These are phyloP conservation scores for Chlorokybus atmophyticus DNA, from an alignment of 139 green algal species.

Conservation along the genomic window DNA sequence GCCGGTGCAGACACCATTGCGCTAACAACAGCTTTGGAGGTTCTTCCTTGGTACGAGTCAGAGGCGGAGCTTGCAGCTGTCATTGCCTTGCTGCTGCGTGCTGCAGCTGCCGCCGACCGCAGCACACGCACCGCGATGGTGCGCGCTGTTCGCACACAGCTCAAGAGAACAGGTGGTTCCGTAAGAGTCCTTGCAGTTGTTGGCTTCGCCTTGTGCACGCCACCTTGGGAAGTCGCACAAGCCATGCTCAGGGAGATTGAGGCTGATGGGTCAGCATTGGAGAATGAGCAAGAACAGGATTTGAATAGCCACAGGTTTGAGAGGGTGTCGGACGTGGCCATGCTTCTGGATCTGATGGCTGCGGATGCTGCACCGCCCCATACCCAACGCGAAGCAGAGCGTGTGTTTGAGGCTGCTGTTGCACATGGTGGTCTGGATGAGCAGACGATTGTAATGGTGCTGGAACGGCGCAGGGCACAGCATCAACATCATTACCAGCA, in stretches of 20 bases:
- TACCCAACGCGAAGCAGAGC: slow-evolving; percentile 9
- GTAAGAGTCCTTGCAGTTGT: too few relatives aligned
- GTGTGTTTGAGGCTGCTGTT: slow-evolving; percentile 25
- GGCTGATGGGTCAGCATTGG: too few relatives aligned
- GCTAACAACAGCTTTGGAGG: neutral
- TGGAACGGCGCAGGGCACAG: slow-evolving; percentile 37
- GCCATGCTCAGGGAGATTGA: too few relatives aligned
- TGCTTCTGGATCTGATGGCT: slow-evolving; percentile 28
- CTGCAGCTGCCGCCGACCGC: too few relatives aligned
- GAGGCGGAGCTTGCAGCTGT: neutral
- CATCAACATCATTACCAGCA: slow-evolving; percentile 7
- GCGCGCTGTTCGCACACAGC: too few relatives aligned
- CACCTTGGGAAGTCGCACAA: too few relatives aligned
- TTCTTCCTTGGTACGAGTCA: neutral
- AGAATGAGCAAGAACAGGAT: too few relatives aligned
- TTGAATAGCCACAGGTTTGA: too few relatives aligned
- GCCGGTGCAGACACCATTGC: neutral
- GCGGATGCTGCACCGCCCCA: too few relatives aligned
- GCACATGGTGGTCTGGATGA: slow-evolving; percentile 17
- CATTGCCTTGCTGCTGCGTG: neutral
- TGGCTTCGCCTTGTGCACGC: too few relatives aligned
- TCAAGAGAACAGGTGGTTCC: too few relatives aligned
- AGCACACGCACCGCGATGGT: too few relatives aligned
- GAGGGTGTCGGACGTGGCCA: slow-evolving; percentile 23
- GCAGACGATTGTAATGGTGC: slow-evolving; percentile 26